phyloP scores from a whole-genome alignment of 148 eudicot genomes.

The Polygonum aviculare region DNA sequence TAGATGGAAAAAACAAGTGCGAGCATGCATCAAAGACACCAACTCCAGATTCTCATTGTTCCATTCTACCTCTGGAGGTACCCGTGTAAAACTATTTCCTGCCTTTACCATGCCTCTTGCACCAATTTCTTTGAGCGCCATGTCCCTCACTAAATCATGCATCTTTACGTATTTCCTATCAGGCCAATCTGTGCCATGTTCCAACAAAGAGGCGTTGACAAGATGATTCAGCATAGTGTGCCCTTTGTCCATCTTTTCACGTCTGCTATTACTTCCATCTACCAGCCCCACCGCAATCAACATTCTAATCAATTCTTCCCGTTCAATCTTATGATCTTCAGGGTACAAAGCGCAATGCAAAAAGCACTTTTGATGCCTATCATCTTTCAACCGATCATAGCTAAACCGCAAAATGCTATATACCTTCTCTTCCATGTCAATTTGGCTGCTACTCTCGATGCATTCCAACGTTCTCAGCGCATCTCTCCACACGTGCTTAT shows the following conservation, averaged over 20 bases:
- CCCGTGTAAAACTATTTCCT: not conserved
- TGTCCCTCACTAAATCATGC: conserved; percentile 24
- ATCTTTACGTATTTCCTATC: conserved; percentile 13
- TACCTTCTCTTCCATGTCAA: conserved; percentile 14
- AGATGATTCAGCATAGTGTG: conserved; percentile 10
- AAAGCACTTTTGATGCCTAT: conserved; percentile 1
- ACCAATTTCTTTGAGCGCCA: conserved; percentile 14
- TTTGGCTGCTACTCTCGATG: not conserved
- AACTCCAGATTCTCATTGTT: not conserved
- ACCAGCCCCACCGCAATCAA: conserved; percentile 14
- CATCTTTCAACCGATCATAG: conserved; percentile 10
- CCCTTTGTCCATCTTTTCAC: not conserved
- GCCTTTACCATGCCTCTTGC: not conserved
- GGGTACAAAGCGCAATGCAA: conserved; percentile 17
- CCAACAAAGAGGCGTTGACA: conserved; percentile 15
- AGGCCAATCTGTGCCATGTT: not conserved
- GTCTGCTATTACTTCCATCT: not conserved
- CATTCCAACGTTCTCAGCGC: conserved; percentile 6
- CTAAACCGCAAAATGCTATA: conserved; percentile 1
- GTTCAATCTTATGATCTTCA: conserved; percentile 10
- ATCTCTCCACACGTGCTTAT: conserved; percentile 16
- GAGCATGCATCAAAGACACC: conserved; percentile 10
- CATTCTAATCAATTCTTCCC: not conserved
- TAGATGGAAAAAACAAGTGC: too few species aligned
- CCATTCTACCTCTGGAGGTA: too few species aligned